Base-by-base conservation (phyloP, 305 asterid genomes). In the Fraxinus sp. region DNA sequence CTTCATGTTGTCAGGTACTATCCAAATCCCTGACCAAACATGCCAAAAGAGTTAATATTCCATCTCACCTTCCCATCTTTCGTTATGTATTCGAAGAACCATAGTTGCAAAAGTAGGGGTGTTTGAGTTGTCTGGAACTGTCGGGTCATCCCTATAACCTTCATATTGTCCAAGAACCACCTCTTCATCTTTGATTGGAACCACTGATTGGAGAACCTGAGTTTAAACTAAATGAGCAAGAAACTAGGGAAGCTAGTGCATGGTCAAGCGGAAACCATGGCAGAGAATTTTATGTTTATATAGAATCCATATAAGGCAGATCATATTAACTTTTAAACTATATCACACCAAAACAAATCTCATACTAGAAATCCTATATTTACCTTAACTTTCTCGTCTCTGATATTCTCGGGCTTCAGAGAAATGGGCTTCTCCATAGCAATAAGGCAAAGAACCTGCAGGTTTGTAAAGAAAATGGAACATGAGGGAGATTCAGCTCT, bases 331-430 rank as follows among this genome's bases (percentile, higher is more conserved):
- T 22, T 62, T 20, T 62, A 62, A 7, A 59, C 70, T 62, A 62
- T 22, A 22, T 62, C 41, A n/a, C 26, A 13, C 80, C 16, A 62
- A 62, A 62, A 7, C 33, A 22, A 62, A 57, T 62, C 72, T 62
- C 72, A 20, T 62, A 62, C 66, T n/a, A 18, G 66, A 57, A 59
- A 79, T 77, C 75, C 55, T 41, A 37, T 52, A 85, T 83, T 82
- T 80, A 92, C 98, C 97, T 94, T 94, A 83, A 94, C 98, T 93
- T 94, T 94, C 88, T 93, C 98, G 32, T 94, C 98, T 62, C 98
- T 91, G 71, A 94, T 89, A 83, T 94, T 90, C 91, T 94, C 98
- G 55, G 98, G 97, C 80, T 84, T 89, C 76, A 87, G 80, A 79
- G 97, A 94, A 83, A 94, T 77, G 24, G 98, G 98, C 89, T 92